Base-by-base conservation (phyloP, 495 filamentous ascomycete genomes). In the Xylaria flabelliformis region DNA sequence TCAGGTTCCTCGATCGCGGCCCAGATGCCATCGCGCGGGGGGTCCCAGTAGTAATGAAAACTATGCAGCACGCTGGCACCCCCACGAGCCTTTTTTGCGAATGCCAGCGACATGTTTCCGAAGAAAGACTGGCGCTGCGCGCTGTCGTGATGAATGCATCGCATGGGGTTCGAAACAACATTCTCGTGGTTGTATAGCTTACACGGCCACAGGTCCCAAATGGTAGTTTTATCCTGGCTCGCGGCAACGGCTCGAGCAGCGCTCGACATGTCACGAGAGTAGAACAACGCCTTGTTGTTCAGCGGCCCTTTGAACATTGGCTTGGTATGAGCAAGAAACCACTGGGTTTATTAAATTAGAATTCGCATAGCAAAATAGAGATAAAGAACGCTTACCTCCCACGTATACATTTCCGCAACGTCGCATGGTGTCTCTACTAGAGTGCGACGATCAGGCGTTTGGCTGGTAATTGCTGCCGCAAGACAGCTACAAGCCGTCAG, bases 21-120 rank as follows among this genome's bases (percentile, higher is more conserved):
- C 62, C 62, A 65, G 41, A 65, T 65, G 21, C 62, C 62, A 21
- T 65, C 62, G 19, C 39, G n/a, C 21, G 62, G 62, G 36, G 62
- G 62, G 3, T 44, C 15, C 62, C 39, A 21, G 36, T 65, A 65
- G 41, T 65, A 21, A 13, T 34, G 62, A 21, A n/a, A 65, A 34
- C 39, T 65, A 21, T 65, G 62, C 39, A 65, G 62, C 39, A 65
- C 62, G 24, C 39, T 36, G 62, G 41, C 62, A 48, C 62, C 17
- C 41, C 44, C 62, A 19, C 41, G 32, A 26, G 62, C 62, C 44
- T 65, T 65, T 9, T 65, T 44, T 15, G 62, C 62, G 41, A 65
- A 65, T 26, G 62, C 62, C 12, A 65, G 44, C 21, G 62, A 65
- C 62, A 65, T 65, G 39, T 65, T 65, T 34, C 41, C 62, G 62